phyloP scores from a whole-genome alignment of 257 asterid genomes.

The Rauvolfia tetraphylla region DNA sequence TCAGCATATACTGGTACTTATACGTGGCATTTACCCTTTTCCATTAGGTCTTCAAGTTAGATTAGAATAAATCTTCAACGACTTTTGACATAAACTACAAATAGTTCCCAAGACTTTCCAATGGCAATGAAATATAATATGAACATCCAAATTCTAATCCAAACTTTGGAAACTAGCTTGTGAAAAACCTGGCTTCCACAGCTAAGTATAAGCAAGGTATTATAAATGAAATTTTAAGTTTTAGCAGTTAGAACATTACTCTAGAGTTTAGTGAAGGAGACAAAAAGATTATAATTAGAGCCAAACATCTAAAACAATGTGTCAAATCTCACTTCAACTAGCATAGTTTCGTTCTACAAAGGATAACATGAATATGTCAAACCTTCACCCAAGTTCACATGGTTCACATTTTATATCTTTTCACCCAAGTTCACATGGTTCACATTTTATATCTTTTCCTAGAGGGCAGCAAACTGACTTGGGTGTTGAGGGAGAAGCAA shows the following conservation, averaged over 20 bases:
- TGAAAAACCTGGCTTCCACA: not conserved
- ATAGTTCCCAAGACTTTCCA: not conserved
- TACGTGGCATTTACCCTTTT: not conserved
- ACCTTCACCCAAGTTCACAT: not conserved
- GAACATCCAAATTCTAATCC: not conserved
- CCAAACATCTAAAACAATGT: not conserved
- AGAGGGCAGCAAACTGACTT: not conserved
- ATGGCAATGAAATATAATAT: not conserved
- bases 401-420: not conserved
- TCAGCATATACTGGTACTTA: not conserved
- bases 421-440: not conserved
- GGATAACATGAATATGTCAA: not conserved
- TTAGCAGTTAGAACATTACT: not conserved
- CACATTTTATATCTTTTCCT: not conserved
- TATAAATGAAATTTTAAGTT: not conserved
- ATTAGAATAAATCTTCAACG: not conserved
- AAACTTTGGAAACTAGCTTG: not conserved
- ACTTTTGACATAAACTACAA: not conserved
- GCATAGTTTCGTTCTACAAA: not conserved
- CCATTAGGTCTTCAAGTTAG: not conserved
- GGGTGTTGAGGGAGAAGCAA: not conserved
- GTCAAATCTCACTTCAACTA: not conserved
- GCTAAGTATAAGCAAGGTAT: not conserved
- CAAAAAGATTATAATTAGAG: not conserved
- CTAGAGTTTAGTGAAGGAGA: not conserved